phyloP scores from a whole-genome alignment of 352 stramenopile species.

The Pseudoperonospora humuli region DNA sequence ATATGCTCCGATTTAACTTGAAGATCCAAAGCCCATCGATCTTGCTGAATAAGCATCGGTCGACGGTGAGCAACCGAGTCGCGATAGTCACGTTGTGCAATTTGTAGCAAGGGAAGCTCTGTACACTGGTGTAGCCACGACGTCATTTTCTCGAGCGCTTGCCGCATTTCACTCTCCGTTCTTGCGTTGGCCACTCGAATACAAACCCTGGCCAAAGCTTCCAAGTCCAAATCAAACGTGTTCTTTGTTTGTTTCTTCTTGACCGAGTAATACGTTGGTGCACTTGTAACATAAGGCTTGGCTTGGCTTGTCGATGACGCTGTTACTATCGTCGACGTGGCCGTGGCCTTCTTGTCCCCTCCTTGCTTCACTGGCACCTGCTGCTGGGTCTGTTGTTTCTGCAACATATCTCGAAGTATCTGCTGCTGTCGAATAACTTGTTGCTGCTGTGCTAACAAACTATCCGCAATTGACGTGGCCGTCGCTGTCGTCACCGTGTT shows the following conservation, averaged over 20 bases:
- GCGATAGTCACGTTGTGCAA: constrained; percentile 50
- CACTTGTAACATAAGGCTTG: constrained; percentile 1
- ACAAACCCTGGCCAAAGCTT: constrained; percentile 46
- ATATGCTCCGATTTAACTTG: constrained; percentile 54
- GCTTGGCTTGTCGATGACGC: background rate
- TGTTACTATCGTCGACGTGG: constrained; percentile 3
- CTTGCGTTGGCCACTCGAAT: constrained; percentile 36
- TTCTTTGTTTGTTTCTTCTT: constrained; percentile 40
- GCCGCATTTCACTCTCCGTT: constrained; percentile 46
- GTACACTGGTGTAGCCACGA: constrained; percentile 49
- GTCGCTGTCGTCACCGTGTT: constrained; percentile 12
- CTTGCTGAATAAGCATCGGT: constrained; percentile 27
- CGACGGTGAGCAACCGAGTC: constrained; percentile 32
- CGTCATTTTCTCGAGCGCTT: constrained; percentile 45
- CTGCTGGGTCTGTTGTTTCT: constrained; percentile 30
- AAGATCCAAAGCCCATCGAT: constrained; percentile 43
- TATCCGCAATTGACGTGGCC: constrained; percentile 24
- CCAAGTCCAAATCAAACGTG: constrained; percentile 45
- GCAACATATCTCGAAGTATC: constrained; percentile 26
- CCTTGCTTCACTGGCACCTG: constrained; percentile 20
- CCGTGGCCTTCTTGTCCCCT: background rate
- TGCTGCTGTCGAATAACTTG: constrained; percentile 45
- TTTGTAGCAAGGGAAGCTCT: constrained; percentile 38
- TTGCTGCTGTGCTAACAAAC: constrained; percentile 36
- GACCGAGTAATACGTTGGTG: constrained; percentile 7